Percentiles rank a stretch among this genome's conserved stretches.
Conservation (phyloP, 2,329 filamentous ascomycete genomes). For the Nemania serpens region DNA sequence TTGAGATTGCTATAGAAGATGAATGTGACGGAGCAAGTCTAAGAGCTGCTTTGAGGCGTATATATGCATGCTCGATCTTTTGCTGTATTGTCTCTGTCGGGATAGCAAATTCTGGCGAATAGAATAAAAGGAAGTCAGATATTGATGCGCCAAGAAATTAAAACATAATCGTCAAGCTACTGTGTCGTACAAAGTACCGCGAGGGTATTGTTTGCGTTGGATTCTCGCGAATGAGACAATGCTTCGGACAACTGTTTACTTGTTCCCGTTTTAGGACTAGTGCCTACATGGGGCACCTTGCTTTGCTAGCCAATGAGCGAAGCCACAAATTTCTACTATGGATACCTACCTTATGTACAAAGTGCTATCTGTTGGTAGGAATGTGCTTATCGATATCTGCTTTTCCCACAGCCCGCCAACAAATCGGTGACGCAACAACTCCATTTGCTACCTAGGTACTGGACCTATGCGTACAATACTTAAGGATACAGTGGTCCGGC, state of each 20-base stretch:
- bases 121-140: not conserved
- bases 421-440: not conserved
- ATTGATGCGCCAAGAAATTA: slow-evolving; percentile 6
- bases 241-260: slow-evolving; percentile 39
- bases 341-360: too few relatives aligned
- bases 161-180: not conserved
- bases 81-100: not conserved
- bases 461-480: too few relatives aligned
- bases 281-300: not conserved
- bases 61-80: slow-evolving; percentile 3
- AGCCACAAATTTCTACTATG: too few relatives aligned
- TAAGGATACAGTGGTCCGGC: too few relatives aligned
- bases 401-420: not conserved
- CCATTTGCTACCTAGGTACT: not conserved
- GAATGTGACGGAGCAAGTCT: slow-evolving; percentile 1
- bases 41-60: slow-evolving; percentile 6
- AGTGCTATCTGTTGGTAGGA: not conserved
- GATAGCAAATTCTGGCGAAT: not conserved
- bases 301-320: too few relatives aligned
- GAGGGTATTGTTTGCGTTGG: not conserved
- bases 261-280: slow-evolving; percentile 32
- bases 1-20: slow-evolving; percentile 5
- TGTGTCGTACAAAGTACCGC: too few relatives aligned
- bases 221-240: too few relatives aligned
- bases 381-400: slow-evolving; percentile 3